Evolutionary conservation across 345 rosid genomes (phyloP).

Genomic region (Litchi chinensis): DNA sequence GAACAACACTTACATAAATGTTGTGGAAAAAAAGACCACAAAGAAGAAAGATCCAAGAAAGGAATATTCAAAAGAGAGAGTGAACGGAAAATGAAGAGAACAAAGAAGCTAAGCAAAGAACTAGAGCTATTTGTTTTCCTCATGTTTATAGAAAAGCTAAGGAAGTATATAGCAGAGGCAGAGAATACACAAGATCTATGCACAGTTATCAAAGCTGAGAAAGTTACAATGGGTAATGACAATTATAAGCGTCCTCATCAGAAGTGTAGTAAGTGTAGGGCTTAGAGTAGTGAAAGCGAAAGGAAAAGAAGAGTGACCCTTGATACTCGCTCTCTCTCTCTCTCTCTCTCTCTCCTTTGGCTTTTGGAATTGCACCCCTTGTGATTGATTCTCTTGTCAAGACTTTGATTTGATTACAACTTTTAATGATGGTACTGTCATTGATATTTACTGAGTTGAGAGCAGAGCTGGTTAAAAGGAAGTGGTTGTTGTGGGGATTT

Average conservation of each 20-base stretch:
- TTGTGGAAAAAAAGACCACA: neutral
- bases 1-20: neutral
- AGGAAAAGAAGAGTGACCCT: constrained; percentile 23
- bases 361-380: constrained; percentile 4
- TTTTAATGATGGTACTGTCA: neutral
- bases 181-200: constrained; percentile 33
- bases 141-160: constrained; percentile 35
- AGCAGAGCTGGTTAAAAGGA: constrained; percentile 16
- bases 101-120: constrained; percentile 11
- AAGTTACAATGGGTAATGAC: constrained; percentile 41
- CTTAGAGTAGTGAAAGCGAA: constrained; percentile 46
- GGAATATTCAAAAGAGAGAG: constrained; percentile 4
- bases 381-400: constrained; percentile 12
- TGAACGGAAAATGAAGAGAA: constrained; percentile 20
- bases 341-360: neutral
- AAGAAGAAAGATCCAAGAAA: constrained; percentile 9
- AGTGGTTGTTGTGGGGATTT: constrained; percentile 32
- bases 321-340: constrained; percentile 9
- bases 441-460: neutral
- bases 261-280: constrained; percentile 25
- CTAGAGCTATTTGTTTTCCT: constrained; percentile 8
- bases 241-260: constrained; percentile 27
- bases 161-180: constrained; percentile 18
- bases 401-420: neutral
- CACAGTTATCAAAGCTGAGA: constrained; percentile 50